Conservation (phyloP, 169 alveolate genomes). For the Eimeria sp. region DNA sequence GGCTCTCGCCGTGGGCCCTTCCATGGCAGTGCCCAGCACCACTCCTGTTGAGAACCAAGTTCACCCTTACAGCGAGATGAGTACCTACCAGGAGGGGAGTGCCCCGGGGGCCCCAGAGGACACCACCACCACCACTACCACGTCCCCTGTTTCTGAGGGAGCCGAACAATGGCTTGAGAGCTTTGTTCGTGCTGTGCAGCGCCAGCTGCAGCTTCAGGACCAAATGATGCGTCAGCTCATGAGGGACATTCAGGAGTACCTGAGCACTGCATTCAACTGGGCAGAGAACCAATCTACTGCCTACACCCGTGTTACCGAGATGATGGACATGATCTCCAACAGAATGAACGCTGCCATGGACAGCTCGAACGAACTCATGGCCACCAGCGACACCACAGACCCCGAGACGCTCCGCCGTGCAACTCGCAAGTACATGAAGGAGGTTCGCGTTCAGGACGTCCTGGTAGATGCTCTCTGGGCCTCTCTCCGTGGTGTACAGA, state of each 20-base stretch:
- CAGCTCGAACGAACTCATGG: slow-evolving; percentile 46
- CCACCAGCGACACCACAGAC: slow-evolving; percentile 43
- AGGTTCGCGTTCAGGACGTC: slow-evolving; percentile 43
- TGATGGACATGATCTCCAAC: slow-evolving; percentile 61
- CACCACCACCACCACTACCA: slow-evolving; percentile 11
- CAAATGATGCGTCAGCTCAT: background rate
- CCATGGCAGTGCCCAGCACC: slow-evolving; percentile 51
- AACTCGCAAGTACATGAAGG: slow-evolving; percentile 49
- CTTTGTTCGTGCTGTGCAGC: slow-evolving; percentile 10
- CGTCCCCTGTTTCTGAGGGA: background rate
- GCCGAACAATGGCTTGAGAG: slow-evolving; percentile 2
- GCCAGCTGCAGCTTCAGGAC: slow-evolving; percentile 63
- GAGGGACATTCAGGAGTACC: slow-evolving; percentile 18
- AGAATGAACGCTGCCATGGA: slow-evolving; percentile 40
- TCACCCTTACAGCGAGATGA: slow-evolving; percentile 20
- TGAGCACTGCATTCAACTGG: slow-evolving; percentile 39
- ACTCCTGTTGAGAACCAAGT: background rate
- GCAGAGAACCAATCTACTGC: slow-evolving; percentile 47
- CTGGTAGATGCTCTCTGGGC: slow-evolving; percentile 53
- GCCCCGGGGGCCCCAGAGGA: slow-evolving; percentile 27
- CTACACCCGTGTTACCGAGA: slow-evolving; percentile 9
- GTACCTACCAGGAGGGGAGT: slow-evolving; percentile 20
- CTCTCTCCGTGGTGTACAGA: slow-evolving; percentile 50
- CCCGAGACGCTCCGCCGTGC: slow-evolving; percentile 55
- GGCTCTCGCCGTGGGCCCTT: slow-evolving; percentile 59